Evolutionary conservation across 2,329 filamentous ascomycete genomes (phyloP).

Genomic region (Aspergillus awamori): DNA sequence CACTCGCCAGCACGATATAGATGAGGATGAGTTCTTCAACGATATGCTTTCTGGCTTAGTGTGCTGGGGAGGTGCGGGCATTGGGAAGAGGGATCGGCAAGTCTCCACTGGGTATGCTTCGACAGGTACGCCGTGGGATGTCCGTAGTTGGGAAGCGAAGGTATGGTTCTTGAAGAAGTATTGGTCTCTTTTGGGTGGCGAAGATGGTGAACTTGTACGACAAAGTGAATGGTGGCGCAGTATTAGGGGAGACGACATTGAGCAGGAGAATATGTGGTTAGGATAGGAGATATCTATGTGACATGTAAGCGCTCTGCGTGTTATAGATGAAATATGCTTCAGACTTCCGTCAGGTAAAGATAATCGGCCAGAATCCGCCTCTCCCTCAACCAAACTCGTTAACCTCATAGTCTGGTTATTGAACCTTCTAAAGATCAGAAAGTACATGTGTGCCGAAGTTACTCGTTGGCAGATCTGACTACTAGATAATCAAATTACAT

Average conservation of each 20-base stretch:
- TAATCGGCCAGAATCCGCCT: no score
- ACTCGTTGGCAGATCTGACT: no score
- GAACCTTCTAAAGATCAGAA: no score
- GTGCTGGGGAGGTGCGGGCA: constrained; percentile 23
- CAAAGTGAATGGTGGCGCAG: constrained; percentile 29
- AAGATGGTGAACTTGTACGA: constrained; percentile 40
- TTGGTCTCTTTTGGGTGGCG: constrained; percentile 38
- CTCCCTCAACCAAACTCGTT: no score
- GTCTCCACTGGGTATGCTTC: constrained; percentile 17
- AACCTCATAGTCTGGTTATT: no score
- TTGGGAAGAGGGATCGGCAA: constrained; percentile 20
- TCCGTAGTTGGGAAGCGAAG: constrained; percentile 50
- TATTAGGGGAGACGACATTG: constrained; percentile 22
- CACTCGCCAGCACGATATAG: constrained; percentile 11
- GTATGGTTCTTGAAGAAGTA: constrained; percentile 52
- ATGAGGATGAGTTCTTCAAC: constrained; percentile 25
- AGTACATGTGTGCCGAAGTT: no score
- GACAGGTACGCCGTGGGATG: constrained; percentile 49
- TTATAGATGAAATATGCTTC: background rate
- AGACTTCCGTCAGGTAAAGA: no score
- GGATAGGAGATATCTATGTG: no score
- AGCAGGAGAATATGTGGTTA: no score
- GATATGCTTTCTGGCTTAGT: constrained; percentile 23
- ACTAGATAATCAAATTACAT: no score
- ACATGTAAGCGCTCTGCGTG: no score